Evolutionary conservation across 2,329 filamentous ascomycete species (phyloP).

Genomic region (Pseudocercospora vitis): DNA sequence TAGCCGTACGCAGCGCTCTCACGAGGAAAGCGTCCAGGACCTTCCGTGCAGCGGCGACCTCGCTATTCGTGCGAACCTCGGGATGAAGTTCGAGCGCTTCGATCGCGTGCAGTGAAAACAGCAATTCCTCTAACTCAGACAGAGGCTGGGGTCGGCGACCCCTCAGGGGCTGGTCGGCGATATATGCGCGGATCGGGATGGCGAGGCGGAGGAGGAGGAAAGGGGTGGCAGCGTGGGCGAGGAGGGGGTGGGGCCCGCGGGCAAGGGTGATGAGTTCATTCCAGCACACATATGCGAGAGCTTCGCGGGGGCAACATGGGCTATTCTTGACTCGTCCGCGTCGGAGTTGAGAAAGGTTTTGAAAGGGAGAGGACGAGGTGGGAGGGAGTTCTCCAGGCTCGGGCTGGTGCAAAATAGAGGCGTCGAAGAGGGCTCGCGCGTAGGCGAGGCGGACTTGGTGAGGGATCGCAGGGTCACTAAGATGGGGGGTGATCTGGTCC

Average conservation of each 20-base stretch:
- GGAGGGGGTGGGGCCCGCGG: slow-evolving; percentile 35
- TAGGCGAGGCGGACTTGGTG: slow-evolving; percentile 69
- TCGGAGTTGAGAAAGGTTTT: slow-evolving; percentile 63
- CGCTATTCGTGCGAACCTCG: slow-evolving; percentile 24
- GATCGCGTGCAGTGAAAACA: slow-evolving; percentile 68
- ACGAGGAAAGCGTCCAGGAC: slow-evolving; percentile 77
- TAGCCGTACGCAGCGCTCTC: slow-evolving; percentile 61
- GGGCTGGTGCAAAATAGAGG: slow-evolving; percentile 70
- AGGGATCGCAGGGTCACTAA: slow-evolving; percentile 66
- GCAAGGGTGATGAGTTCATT: slow-evolving; percentile 63
- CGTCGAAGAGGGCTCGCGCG: slow-evolving; percentile 73
- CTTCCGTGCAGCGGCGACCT: slow-evolving; percentile 43
- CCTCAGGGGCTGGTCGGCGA: slow-evolving; percentile 86
- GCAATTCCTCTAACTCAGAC: slow-evolving; percentile 74
- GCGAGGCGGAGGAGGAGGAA: slow-evolving; percentile 81
- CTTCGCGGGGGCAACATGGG: slow-evolving; percentile 62
- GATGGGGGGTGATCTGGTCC: slow-evolving; percentile 68
- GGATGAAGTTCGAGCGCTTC: slow-evolving; percentile 68
- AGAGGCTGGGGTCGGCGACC: slow-evolving; percentile 86
- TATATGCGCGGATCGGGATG: slow-evolving; percentile 77
- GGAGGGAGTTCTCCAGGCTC: slow-evolving; percentile 62
- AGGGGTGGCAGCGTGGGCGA: slow-evolving; percentile 74
- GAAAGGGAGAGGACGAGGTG: slow-evolving; percentile 55
- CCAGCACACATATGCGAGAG: slow-evolving; percentile 78
- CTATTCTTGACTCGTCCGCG: slow-evolving; percentile 72